Base-by-base conservation (phyloP, 306 rosid species). In the Parietaria judaica region DNA sequence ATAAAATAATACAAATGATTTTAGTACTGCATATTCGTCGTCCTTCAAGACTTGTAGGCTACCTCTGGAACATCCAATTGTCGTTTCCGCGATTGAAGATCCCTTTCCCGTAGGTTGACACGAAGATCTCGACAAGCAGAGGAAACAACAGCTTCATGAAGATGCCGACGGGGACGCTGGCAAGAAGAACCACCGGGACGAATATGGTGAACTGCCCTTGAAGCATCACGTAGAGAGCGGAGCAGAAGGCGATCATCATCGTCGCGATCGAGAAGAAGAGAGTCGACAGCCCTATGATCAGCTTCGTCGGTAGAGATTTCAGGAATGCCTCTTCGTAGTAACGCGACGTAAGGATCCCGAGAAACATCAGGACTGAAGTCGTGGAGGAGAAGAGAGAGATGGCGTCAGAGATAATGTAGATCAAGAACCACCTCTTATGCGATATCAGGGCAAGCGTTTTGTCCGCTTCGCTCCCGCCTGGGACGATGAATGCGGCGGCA, bases 241-340 rank as follows among this genome's bases (percentile, higher is more conserved):
- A 69, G 5, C 76, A 49, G 17, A 79, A 83, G 4, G 80, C 63
- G 1, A 76, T 43, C 78, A 76, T 71, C 88, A 83, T 79, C 65
- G 82, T 56, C 12, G 63, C 61, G 35, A 76, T 68, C 6, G 88
- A 83, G 66, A 83, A 3, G 58, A 79, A 83, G 0, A 83, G 61
- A 5, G 88, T 41, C 1, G 66, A 14, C 3, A 82, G 17, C 8
- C 84, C 84, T 41, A 47, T 36, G 14, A 76, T 73, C 60, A 82
- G 8, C 77, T 69, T 83, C 59, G 38, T 39, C 0, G 83, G 85
- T 4, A 83, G 15, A 2, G 72, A 62, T 16, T 0, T 59, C 9
- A 61, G 66, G 47, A 76, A 79, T 5, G 79, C 85, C 0, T 68
- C 62, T 23, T 80, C 90, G 0, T 79, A 70, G 39, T 78, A 80